Base-by-base conservation (phyloP, 2,329 filamentous ascomycete species). In the Teratosphaeria epicoccoides region DNA sequence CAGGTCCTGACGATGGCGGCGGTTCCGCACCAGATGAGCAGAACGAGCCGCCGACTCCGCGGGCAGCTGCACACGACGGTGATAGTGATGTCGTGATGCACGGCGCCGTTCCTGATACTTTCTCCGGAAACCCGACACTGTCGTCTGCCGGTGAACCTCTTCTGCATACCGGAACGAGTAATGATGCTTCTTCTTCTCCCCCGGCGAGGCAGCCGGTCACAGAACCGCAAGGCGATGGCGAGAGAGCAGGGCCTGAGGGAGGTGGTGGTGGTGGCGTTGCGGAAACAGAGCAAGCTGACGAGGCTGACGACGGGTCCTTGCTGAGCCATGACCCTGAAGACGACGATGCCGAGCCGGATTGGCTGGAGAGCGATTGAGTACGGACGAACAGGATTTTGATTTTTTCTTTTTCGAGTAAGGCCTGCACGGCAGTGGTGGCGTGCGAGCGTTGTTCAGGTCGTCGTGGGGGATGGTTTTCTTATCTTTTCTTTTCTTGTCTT, bases 291-390 rank as follows among this genome's bases (percentile, higher is more conserved):
- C 17, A 33, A 45, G 50, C 10, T 43, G 3, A 24, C 14, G 24
- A 44, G 20, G 46, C 17, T 24, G 75, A 79, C 33, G 64, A 68
- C 40, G 74, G 72, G 0, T 81, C 78, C 4, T 61, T 82, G 46
- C 66, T 79, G 6, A 79, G 80, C 1, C 76, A 83, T 58, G 81
- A 84, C 59, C 80, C 81, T 0, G 81, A 83, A 26, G 81, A 84
- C 58, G 79, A 82, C 47, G 80, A 83, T 62, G 79, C 79, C 2
- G 80, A 83, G 56, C 81, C 81, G 2, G 80, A 83, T 43, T 84
- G 81, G 81, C 63, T 84, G 46, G 65, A 76, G 56, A 66, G 62
- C 49, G 66, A 67, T 53, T 52, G 24, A 49, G 2, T 5, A 29
- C 9, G 10, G 23, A 20, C 23, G n/a, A 6, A 25, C 23, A 20